phyloP scores from a whole-genome alignment of 257 asterid species.

The Datura wrightii region DNA sequence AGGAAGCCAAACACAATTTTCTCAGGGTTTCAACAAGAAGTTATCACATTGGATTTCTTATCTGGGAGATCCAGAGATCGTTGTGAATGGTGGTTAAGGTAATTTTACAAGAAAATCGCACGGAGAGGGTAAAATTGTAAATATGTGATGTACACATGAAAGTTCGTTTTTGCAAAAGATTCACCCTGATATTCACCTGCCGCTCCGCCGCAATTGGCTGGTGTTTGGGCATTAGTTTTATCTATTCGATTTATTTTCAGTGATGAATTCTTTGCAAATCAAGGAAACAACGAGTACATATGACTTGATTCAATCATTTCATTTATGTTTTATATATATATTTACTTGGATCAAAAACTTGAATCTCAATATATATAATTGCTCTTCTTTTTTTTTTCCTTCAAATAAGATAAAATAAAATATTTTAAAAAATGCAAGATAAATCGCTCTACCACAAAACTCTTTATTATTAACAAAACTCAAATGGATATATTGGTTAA shows the following conservation, averaged over 20 bases:
- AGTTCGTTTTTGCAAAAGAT: neutral
- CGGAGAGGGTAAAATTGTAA: neutral
- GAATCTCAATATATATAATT: neutral
- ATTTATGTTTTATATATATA: neutral
- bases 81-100: constrained; percentile 42
- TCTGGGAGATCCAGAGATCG: constrained; percentile 10
- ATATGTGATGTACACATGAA: neutral
- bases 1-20: neutral
- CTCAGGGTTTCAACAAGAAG: neutral
- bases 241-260: neutral
- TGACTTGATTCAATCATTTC: neutral
- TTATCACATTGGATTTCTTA: constrained; percentile 30
- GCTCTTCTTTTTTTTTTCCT: neutral
- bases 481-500: too few relatives aligned
- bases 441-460: too few relatives aligned
- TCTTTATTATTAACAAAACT: neutral
- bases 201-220: neutral
- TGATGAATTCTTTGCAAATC: neutral
- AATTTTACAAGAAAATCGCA: neutral
- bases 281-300: neutral
- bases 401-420: too few relatives aligned
- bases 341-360: neutral
- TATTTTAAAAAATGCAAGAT: too few relatives aligned
- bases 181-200: neutral
- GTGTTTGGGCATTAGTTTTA: neutral